These are phyloP conservation scores for Pythium aphanidermatum DNA, from an alignment of 352 stramenopile genomes.

Conservation along the genomic window DNA sequence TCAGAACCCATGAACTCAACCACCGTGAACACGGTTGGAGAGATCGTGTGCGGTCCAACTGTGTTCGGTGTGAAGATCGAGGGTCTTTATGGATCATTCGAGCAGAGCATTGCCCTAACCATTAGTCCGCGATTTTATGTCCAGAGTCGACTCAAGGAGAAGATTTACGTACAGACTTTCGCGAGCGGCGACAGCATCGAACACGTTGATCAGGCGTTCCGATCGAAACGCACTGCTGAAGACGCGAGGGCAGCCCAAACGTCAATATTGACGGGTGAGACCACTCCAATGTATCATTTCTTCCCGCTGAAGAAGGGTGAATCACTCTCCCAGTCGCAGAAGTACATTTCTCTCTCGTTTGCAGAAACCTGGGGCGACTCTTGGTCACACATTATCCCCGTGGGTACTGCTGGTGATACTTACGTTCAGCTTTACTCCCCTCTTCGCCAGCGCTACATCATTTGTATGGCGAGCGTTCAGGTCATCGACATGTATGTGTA, in stretches of 20 bases:
- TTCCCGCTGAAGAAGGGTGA: constrained; percentile 66
- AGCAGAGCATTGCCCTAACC: constrained; percentile 67
- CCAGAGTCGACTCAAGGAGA: constrained; percentile 78
- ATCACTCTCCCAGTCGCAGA: constrained; percentile 45
- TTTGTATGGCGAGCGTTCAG: constrained; percentile 80
- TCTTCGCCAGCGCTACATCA: constrained; percentile 61
- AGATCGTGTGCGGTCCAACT: constrained; percentile 61
- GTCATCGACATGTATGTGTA: constrained; percentile 88
- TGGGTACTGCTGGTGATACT: constrained; percentile 70
- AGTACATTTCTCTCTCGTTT: constrained; percentile 82
- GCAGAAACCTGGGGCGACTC: constrained; percentile 42
- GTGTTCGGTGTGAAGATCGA: constrained; percentile 81
- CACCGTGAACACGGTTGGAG: constrained; percentile 80
- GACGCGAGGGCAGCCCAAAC: constrained; percentile 53
- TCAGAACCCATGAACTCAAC: constrained; percentile 80
- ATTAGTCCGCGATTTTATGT: constrained; percentile 78
- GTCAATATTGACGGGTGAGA: constrained; percentile 50
- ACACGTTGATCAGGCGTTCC: constrained; percentile 64
- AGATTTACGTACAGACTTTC: constrained; percentile 73
- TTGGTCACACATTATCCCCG: constrained; percentile 78
- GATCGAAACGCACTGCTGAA: constrained; percentile 47
- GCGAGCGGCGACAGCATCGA: constrained; percentile 49
- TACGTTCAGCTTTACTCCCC: constrained; percentile 81
- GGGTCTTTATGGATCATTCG: constrained; percentile 76
- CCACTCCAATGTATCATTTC: constrained; percentile 73